phyloP scores from a whole-genome alignment of 2,329 filamentous ascomycete genomes.

The Ophiostoma sp. region DNA sequence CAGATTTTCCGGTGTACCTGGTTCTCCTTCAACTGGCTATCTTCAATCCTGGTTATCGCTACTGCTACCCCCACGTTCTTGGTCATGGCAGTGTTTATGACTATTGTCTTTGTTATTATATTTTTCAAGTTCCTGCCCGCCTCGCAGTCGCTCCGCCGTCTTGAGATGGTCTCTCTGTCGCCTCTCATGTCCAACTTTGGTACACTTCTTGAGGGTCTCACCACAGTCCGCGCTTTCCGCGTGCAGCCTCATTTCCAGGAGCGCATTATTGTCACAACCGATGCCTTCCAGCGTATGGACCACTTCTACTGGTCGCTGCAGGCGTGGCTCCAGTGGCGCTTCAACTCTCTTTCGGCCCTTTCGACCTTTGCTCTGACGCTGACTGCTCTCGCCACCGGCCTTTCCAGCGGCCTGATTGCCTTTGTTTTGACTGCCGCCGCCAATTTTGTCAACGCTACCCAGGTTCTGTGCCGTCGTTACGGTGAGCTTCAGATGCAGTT shows the following conservation, averaged over 20 bases:
- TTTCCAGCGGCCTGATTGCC: constrained; percentile 72
- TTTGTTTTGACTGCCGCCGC: constrained; percentile 73
- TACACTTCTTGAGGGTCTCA: constrained; percentile 76
- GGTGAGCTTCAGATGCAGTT: constrained; percentile 88
- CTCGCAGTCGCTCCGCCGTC: constrained; percentile 73
- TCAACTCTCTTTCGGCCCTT: constrained; percentile 64
- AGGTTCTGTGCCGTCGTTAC: constrained; percentile 71
- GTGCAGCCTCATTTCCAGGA: constrained; percentile 75
- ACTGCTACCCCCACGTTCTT: constrained; percentile 74
- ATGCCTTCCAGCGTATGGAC: constrained; percentile 89
- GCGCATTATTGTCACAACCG: constrained; percentile 72
- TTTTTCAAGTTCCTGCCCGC: constrained; percentile 75
- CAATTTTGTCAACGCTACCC: constrained; percentile 64
- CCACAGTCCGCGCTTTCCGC: constrained; percentile 78
- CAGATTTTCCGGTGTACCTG: constrained; percentile 69
- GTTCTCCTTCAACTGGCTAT: constrained; percentile 63
- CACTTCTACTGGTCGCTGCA: constrained; percentile 93
- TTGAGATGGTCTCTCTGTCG: constrained; percentile 85
- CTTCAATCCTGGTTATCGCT: constrained; percentile 71
- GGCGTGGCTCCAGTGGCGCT: constrained; percentile 76
- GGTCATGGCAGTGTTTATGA: constrained; percentile 63
- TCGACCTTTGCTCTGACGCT: constrained; percentile 70
- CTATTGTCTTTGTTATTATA: constrained; percentile 62
- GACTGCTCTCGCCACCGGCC: constrained; percentile 67
- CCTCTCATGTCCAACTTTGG: constrained; percentile 92